These are phyloP conservation scores for Hyaloscypha variabilis DNA, from an alignment of 495 filamentous ascomycete species.

Conservation along the genomic window DNA sequence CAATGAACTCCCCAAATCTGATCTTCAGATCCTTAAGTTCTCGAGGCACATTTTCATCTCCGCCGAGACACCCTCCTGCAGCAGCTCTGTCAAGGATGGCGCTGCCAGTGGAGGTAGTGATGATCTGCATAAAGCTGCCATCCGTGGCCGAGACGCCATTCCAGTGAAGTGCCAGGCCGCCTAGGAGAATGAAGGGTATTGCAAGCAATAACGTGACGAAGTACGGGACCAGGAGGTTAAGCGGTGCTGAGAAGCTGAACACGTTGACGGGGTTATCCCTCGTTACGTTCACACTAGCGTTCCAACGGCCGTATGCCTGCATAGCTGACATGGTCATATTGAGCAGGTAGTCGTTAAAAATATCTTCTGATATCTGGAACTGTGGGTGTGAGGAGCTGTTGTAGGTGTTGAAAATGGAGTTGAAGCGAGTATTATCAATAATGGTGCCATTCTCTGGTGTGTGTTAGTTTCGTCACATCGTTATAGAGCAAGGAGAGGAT, in stretches of 20 bases:
- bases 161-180: constrained; percentile 22
- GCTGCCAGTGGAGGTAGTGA: constrained; percentile 32
- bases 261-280: constrained; percentile 18
- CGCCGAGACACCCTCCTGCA: constrained; percentile 33
- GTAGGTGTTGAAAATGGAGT: constrained; percentile 20
- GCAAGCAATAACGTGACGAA: constrained; percentile 24
- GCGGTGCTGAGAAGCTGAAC: constrained; percentile 28
- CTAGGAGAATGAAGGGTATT: constrained; percentile 27
- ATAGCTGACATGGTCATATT: constrained; percentile 30
- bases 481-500: too few species aligned
- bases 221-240: constrained; percentile 30
- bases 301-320: constrained; percentile 21
- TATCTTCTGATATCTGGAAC: constrained; percentile 24
- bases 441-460: constrained; percentile 17
- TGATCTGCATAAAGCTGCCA: constrained; percentile 32
- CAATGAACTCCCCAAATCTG: constrained; percentile 32
- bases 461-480: too few species aligned
- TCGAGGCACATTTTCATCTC: constrained; percentile 31
- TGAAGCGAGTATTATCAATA: constrained; percentile 20
- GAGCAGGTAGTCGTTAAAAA: constrained; percentile 28
- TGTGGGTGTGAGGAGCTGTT: too few species aligned
- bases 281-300: constrained; percentile 15
- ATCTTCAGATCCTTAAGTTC: constrained; percentile 33
- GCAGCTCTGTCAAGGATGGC: constrained; percentile 29
- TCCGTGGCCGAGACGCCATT: constrained; percentile 34